phyloP scores from a whole-genome alignment of 495 filamentous ascomycete species.

The Tirmania nivea region DNA sequence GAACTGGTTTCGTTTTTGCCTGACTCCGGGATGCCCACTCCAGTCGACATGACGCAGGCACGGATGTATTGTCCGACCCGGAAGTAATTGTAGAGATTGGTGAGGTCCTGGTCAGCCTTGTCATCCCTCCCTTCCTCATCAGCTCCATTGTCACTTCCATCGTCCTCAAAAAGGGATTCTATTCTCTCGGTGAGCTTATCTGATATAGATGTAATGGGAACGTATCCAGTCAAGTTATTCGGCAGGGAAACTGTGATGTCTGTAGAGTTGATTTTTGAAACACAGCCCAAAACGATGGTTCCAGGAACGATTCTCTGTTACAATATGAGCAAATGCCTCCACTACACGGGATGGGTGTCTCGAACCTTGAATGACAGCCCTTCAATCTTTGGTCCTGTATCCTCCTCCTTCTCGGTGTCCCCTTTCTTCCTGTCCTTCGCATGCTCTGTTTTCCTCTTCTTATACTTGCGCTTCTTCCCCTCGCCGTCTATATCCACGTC shows the following conservation, averaged over 20 bases:
- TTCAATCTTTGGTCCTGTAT: slow-evolving; percentile 52
- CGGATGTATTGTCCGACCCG: slow-evolving; percentile 73
- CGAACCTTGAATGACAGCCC: slow-evolving; percentile 72
- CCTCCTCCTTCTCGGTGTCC: slow-evolving; percentile 20
- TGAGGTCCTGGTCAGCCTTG: slow-evolving; percentile 26
- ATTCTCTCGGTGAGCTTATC: slow-evolving; percentile 43
- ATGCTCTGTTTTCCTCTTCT: slow-evolving; percentile 30
- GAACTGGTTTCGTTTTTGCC: slow-evolving; percentile 1
- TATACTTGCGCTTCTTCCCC: slow-evolving; percentile 28
- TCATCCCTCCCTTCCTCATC: slow-evolving; percentile 31
- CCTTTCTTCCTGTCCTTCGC: slow-evolving; percentile 31
- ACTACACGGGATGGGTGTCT: neutral
- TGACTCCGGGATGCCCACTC: slow-evolving; percentile 23
- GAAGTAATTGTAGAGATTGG: slow-evolving; percentile 55
- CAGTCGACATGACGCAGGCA: slow-evolving; percentile 57
- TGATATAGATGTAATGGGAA: slow-evolving; percentile 78
- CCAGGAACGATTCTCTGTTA: slow-evolving; percentile 56
- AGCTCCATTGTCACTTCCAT: slow-evolving; percentile 27
- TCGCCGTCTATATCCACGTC: slow-evolving; percentile 15
- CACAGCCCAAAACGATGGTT: slow-evolving; percentile 64
- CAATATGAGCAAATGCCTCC: neutral
- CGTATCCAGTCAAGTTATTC: slow-evolving; percentile 77
- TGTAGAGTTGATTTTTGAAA: slow-evolving; percentile 56
- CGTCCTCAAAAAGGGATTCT: slow-evolving; percentile 37
- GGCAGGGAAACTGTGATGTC: slow-evolving; percentile 65